These are phyloP conservation scores for Achaetomiella virescens DNA, from an alignment of 495 filamentous ascomycete genomes.

Conservation along the genomic window DNA sequence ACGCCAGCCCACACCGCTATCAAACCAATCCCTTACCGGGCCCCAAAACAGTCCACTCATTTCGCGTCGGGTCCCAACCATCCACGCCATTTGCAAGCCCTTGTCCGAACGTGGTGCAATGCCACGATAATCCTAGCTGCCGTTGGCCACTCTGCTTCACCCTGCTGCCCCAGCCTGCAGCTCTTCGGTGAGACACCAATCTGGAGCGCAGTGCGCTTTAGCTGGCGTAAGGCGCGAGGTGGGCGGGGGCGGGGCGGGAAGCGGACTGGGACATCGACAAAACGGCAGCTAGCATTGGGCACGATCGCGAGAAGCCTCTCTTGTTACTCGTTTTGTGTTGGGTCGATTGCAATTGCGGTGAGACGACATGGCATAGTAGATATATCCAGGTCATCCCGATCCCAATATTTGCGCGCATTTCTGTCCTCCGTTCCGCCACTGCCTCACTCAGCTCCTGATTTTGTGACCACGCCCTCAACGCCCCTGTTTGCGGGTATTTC, in stretches of 20 bases:
- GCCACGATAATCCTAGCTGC: conserved; percentile 1
- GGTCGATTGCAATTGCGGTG: conserved; percentile 4
- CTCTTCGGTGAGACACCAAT: neutral
- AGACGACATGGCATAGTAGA: neutral
- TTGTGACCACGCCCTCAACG: neutral
- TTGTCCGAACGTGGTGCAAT: neutral
- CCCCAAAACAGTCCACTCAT: no score
- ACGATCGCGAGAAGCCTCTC: conserved; percentile 1
- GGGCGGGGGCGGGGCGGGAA: neutral
- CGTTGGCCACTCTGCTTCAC: neutral
- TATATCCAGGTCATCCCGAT: neutral
- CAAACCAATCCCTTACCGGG: no score
- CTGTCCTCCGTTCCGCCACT: conserved; percentile 3
- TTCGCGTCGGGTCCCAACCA: neutral
- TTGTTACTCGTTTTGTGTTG: neutral
- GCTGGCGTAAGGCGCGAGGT: neutral
- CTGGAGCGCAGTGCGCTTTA: neutral
- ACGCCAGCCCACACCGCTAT: no score
- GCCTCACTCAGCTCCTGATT: neutral
- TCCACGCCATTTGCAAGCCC: neutral
- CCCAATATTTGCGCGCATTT: neutral
- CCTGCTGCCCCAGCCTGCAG: neutral
- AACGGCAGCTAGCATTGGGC: neutral
- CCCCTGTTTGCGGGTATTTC: neutral
- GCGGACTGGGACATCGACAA: neutral